Base-by-base conservation (phyloP, 768 basidiomycete species). In the Russula vinacea region DNA sequence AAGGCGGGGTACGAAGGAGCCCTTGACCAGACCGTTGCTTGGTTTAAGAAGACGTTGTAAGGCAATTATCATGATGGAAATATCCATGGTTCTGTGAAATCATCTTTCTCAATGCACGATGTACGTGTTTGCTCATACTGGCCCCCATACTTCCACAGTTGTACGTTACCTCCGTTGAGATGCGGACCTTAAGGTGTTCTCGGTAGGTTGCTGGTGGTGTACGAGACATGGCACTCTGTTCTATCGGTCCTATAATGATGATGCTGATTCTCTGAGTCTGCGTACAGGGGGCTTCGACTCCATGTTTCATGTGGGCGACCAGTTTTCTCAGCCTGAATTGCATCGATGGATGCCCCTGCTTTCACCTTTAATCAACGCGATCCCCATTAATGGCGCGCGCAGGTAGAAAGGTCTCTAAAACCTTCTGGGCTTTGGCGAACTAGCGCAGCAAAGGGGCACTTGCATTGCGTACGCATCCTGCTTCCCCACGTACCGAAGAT, bases 1-100 rank as follows among this genome's bases (percentile, higher is more conserved):
- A 77, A 77, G 65, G 76, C 75, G 53, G 80, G 74, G 3, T 84
- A 77, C 62, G 77, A 83, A 58, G 73, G 76, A 17, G 75, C 79
- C 13, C 72, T 80, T 47, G 72, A 76, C n/a, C 78, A 80, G 60
- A 74, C 75, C 0, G 71, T 76, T 9, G 72, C 70, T 17, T 83
- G 78, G 78, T 77, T 81, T 63, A 62, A 74, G 60, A 79, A 77
- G 64, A 79, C 80, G 1, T 67, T 79, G 32, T 68, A 45, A 70
- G 1, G 32, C 13, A 2, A 35, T 35, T 33, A 6, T n/a, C 29
- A 29, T 5, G 29, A 24, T 53, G 16, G 10, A 3, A 7, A 7
- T 35, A 35, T 17, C 4, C 2, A 22, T 24, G 44, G 9, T 19
- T 24, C 26, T 13, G 16, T 19, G 2, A 59, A 9, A 7, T 33